Evolutionary conservation across 2,329 filamentous ascomycete species (phyloP), one percentile per base, ranked within the genome.

Genomic region (Didymella lethalis): DNA sequence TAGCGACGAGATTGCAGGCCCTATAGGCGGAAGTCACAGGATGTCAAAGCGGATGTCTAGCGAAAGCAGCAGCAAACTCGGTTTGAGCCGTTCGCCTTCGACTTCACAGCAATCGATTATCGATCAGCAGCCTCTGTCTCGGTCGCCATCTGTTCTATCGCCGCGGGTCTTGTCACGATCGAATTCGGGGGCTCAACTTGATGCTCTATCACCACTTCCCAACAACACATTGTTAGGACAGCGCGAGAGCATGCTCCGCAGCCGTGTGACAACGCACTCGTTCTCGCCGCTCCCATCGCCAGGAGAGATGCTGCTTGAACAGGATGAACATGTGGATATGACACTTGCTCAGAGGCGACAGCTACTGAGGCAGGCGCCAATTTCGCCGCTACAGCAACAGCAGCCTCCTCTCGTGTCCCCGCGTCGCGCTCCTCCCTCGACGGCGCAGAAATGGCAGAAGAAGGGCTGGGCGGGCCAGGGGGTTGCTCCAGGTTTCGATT

Each of bases 271-370:
- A 2, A 72, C 76, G 4, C 75, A 75, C 4, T 77, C 76, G 0
- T 75, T 80, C 65, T 74, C 66, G 11, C 70, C 75, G 26, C 62
- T 67, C 16, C 41, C 70, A 2, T 72, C 75, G 1, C 66, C 67
- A 0, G 60, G 73, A 5, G 73, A 71, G 36, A 63, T 75, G 10
- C 57, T 68, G 18, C 63, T 55, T 18, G 66, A 61, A 41, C 56
- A 62, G 60, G 40, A 45, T 65, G 59, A 73, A 66, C 80, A 83
- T 1, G 91, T 93, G 60, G 86, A 93, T 55, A 82, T 94, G 64
- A 88, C 91, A 0, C 82, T 95, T 18, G 89, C 86, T 41, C 86
- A 90, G 67, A 87, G 90, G 52, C 70, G 75, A 61, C 70, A 72
- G 16, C 52, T 77, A 16, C 72, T 81, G 11, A 76, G 79, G 59